These are phyloP conservation scores for Prunus salicina DNA, from an alignment of 306 rosid genomes.

Conservation along the genomic window DNA sequence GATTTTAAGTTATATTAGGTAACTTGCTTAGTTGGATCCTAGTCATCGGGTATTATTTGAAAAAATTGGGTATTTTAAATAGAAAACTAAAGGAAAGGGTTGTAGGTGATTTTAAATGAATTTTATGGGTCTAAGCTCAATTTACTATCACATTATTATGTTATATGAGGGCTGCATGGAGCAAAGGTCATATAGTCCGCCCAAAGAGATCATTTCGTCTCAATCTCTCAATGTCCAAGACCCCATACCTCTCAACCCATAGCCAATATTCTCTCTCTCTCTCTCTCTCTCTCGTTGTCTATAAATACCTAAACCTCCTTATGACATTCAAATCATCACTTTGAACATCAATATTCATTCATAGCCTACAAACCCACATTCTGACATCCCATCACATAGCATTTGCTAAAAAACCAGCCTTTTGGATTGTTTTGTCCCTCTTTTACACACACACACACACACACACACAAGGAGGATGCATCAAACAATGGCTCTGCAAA, in stretches of 20 bases:
- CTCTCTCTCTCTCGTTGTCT: neutral
- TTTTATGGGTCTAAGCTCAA: too few relatives aligned
- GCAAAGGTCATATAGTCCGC: neutral
- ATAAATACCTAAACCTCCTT: neutral
- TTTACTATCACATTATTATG: too few relatives aligned
- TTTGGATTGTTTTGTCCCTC: neutral
- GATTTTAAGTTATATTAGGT: too few relatives aligned
- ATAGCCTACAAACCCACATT: neutral
- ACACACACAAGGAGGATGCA: neutral
- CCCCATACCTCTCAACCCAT: constrained; percentile 15
- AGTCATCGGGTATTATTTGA: too few relatives aligned
- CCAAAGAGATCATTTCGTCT: constrained; percentile 19
- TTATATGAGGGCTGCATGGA: neutral
- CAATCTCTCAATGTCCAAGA: constrained; percentile 7
- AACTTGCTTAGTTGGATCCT: too few relatives aligned
- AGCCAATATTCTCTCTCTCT: neutral
- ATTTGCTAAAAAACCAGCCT: neutral
- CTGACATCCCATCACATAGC: neutral
- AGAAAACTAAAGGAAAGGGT: too few relatives aligned
- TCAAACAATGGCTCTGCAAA: neutral
- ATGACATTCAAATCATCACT: neutral
- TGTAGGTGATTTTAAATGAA: too few relatives aligned
- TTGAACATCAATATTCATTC: neutral
- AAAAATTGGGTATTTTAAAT: too few relatives aligned
- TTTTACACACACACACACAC: neutral